Conservation (phyloP, 2,329 filamentous ascomycete genomes). For the Torrubiella hemipterigena region DNA sequence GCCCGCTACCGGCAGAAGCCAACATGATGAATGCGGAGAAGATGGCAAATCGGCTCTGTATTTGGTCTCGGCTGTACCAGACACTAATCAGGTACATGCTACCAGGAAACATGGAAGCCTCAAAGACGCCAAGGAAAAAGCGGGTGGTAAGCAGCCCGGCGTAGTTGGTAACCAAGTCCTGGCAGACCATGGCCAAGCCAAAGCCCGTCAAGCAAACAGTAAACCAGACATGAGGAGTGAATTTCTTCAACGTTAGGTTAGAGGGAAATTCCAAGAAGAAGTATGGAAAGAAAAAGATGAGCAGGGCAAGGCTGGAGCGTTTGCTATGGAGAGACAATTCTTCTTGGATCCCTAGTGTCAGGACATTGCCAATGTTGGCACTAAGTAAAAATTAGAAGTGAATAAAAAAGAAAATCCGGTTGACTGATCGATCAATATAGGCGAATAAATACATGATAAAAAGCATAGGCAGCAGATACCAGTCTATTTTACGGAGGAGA, state of each 20-base stretch:
- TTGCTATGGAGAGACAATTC: conserved; percentile 45
- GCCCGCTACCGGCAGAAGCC: conserved; percentile 43
- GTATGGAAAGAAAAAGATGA: conserved; percentile 11
- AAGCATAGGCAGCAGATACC: too few relatives aligned
- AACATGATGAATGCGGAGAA: conserved; percentile 66
- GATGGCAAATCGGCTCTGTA: conserved; percentile 35
- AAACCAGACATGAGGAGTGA: conserved; percentile 4
- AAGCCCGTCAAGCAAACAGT: conserved; percentile 2
- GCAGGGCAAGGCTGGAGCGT: conserved; percentile 13
- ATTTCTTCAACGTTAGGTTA: conserved; percentile 9
- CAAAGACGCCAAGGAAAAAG: conserved; percentile 12
- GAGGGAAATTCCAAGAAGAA: conserved; percentile 12
- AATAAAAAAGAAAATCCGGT: too few relatives aligned
- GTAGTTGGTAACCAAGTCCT: conserved; percentile 8
- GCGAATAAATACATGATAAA: too few relatives aligned
- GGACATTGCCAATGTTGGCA: conserved; percentile 34
- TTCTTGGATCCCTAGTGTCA: conserved; percentile 23
- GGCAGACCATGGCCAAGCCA: conserved; percentile 5
- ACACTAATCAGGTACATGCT: conserved; percentile 49
- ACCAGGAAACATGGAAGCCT: conserved; percentile 38
- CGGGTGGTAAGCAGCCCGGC: conserved; percentile 10
- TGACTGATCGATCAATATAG: too few relatives aligned
- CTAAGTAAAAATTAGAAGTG: too few relatives aligned
- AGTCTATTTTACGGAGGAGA: too few relatives aligned
- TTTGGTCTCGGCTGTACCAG: conserved; percentile 39